Base-by-base conservation (phyloP, 176 grass and related monocot genomes). In the Triticum dicoccoides region DNA sequence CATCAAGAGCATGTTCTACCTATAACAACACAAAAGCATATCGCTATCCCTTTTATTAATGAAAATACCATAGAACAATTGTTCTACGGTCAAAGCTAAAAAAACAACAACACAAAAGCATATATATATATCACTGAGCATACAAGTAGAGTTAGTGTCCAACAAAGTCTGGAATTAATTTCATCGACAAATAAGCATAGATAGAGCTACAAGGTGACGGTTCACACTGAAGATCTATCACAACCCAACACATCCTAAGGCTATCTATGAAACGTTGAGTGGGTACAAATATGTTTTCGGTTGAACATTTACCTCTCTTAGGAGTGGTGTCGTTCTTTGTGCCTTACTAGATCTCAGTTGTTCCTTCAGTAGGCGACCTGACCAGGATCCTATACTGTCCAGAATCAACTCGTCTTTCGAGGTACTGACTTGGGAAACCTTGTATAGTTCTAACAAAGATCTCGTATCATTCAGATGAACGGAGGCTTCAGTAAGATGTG, bases 381-480 rank as follows among this genome's bases (percentile, higher is more conserved):
- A 89, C 93, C 89, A 95, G 21, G 81, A 88, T 59, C 84, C 78
- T 76, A 98, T 75, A 37, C 25, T 87, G 54, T 95, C 68, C 6
- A 95, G 64, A 86, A 83, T 58, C 17, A 30, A 52, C 8, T 98
- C 93, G 38, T 88, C 63, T 65, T 82, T 77, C 0, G 24, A 89
- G 39, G 92, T 84, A 75, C 74, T 93, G 7, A 91, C 65, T 90
- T 86, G 76, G 44, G 93, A 98, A 69, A 89, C 95, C 80, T 91
- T 93, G 77, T 93, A 73, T 25, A 98, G 37, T 87, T 98, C 93
- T 42, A 98, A 20, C 47, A 98, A 71, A 30, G 86, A 82, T 76
- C 64, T 85, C 44, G 84, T 85, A 14, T 17, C 61, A 35, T 35
- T 78, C 44, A 67, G 49, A 65, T 29, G 74, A 68, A 35, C 58